phyloP scores from a whole-genome alignment of 192 early-diverging fungal species.

The Backusella australiensis region DNA sequence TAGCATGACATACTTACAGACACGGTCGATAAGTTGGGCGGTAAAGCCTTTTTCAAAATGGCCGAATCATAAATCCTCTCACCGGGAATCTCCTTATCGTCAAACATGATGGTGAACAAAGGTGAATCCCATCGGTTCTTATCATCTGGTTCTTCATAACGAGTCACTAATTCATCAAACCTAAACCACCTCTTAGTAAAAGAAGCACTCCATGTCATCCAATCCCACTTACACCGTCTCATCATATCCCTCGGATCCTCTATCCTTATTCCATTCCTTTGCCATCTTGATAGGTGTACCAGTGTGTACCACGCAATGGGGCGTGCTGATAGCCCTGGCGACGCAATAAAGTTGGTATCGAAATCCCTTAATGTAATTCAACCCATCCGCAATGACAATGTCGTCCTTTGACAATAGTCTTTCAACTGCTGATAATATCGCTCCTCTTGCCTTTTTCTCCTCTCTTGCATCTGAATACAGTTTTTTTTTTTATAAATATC shows the following conservation, averaged over 20 bases:
- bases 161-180: slow-evolving; percentile 76
- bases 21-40: slow-evolving; percentile 86
- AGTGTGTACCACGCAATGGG: slow-evolving; percentile 81
- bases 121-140: slow-evolving; percentile 95
- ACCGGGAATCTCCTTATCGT: slow-evolving; percentile 60
- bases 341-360: slow-evolving; percentile 96
- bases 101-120: slow-evolving; percentile 83
- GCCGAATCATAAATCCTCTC: slow-evolving; percentile 77
- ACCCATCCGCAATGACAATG: slow-evolving; percentile 88
- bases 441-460: slow-evolving; percentile 90
- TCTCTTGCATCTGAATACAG: slow-evolving; percentile 35
- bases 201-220: neutral
- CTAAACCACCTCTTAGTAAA: slow-evolving; percentile 20
- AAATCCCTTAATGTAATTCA: slow-evolving; percentile 99
- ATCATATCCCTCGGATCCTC: slow-evolving; percentile 44
- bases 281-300: slow-evolving; percentile 57
- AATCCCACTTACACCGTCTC: slow-evolving; percentile 30
- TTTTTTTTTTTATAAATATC: neutral
- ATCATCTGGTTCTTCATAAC: slow-evolving; percentile 95
- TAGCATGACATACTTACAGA: slow-evolving; percentile 40
- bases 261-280: slow-evolving; percentile 49
- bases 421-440: slow-evolving; percentile 88
- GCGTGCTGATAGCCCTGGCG: slow-evolving; percentile 79
- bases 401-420: slow-evolving; percentile 77
- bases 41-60: slow-evolving; percentile 66